Evolutionary conservation across 1,139 yeast genomes (phyloP).

Genomic region (Sugiyamaella paludigena): DNA sequence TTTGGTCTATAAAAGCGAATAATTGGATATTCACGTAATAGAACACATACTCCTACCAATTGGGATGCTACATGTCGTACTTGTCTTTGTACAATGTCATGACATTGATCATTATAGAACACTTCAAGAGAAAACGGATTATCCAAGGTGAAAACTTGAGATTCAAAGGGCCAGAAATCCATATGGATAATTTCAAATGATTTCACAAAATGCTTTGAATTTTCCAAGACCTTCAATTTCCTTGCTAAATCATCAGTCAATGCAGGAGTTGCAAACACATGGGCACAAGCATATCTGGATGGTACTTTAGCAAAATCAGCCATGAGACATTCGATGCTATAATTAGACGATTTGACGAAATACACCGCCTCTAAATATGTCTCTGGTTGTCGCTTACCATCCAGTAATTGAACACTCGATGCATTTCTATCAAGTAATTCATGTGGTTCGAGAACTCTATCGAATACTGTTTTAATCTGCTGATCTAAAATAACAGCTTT

Average conservation of each 20-base stretch:
- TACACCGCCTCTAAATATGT: slow-evolving; percentile 58
- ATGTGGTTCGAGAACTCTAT: slow-evolving; percentile 37
- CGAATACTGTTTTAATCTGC: slow-evolving; percentile 38
- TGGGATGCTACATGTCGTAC: slow-evolving; percentile 58
- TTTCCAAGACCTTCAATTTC: slow-evolving; percentile 22
- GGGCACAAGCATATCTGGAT: slow-evolving; percentile 55
- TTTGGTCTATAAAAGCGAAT: slow-evolving; percentile 57
- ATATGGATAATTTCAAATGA: slow-evolving; percentile 34
- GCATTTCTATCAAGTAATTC: slow-evolving; percentile 43
- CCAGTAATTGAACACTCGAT: slow-evolving; percentile 52
- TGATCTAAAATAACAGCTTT: slow-evolving; percentile 44
- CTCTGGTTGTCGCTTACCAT: slow-evolving; percentile 50
- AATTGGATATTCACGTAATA: slow-evolving; percentile 86
- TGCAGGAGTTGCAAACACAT: slow-evolving; percentile 58
- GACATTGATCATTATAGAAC: slow-evolving; percentile 67
- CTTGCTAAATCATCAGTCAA: slow-evolving; percentile 29
- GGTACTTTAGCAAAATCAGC: slow-evolving; percentile 57
- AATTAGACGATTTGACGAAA: slow-evolving; percentile 53
- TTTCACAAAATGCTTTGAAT: slow-evolving; percentile 28
- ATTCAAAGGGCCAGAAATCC: slow-evolving; percentile 49
- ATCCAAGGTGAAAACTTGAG: slow-evolving; percentile 46
- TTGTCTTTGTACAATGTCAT: slow-evolving; percentile 57
- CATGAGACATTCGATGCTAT: slow-evolving; percentile 55
- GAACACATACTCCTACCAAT: slow-evolving; percentile 67
- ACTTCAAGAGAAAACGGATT: slow-evolving; percentile 59